These are phyloP conservation scores for Bromus sterilis DNA, from an alignment of 176 grass and related monocot genomes.

Conservation along the genomic window DNA sequence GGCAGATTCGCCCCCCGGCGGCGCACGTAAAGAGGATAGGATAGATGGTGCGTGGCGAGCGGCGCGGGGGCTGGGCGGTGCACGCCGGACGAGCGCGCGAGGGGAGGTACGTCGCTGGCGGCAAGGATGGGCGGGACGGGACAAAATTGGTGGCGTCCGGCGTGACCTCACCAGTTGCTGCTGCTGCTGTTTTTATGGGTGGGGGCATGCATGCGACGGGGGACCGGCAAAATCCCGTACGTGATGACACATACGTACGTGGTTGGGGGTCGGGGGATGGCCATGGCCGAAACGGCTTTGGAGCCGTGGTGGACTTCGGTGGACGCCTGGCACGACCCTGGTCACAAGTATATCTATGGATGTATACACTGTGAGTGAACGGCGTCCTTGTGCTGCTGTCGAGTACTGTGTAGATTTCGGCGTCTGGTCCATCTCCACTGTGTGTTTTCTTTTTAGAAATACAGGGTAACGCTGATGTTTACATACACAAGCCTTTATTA, in stretches of 20 bases:
- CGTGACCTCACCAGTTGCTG: conserved; percentile 7
- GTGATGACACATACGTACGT: background rate
- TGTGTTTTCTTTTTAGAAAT: too few relatives aligned
- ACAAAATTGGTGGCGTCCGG: conserved; percentile 19
- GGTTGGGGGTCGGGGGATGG: background rate
- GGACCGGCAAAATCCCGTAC: background rate
- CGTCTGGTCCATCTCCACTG: too few relatives aligned
- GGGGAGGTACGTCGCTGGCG: conserved; percentile 7
- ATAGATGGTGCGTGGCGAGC: background rate
- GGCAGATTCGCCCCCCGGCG: conserved; percentile 7
- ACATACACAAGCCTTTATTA: too few relatives aligned
- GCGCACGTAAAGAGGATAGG: background rate
- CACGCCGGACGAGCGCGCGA: background rate
- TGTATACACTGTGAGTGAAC: background rate
- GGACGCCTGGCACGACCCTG: background rate
- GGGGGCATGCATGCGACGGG: background rate
- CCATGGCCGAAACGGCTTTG: background rate
- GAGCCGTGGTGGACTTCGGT: background rate
- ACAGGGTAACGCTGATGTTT: too few relatives aligned
- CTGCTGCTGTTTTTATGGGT: background rate
- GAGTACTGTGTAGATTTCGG: background rate
- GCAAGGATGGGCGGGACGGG: background rate
- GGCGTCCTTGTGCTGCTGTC: background rate
- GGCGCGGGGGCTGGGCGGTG: background rate
- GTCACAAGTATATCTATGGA: background rate